Base-by-base conservation (phyloP, 2,329 filamentous ascomycete species). In the Alternaria panax region DNA sequence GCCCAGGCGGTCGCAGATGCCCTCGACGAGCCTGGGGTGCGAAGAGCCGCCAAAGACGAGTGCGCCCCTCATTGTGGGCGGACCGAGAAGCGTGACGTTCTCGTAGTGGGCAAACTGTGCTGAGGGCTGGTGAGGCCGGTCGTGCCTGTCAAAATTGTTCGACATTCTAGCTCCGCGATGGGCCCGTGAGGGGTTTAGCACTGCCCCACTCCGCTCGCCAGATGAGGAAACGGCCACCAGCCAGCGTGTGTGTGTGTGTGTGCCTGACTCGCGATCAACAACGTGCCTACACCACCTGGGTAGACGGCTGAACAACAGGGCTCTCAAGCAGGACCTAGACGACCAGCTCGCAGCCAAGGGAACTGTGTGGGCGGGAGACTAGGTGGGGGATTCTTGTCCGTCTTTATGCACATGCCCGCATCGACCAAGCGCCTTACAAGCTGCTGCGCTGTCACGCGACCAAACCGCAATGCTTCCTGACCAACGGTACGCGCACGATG, bases 31-130 rank as follows among this genome's bases (percentile, higher is more conserved):
- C 61, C 79, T 78, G 40, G 87, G 88, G 76, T 90, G 88, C 61
- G 87, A 89, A 55, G 84, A 86, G 66, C 88, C 88, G 54, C 85
- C 85, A 76, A 90, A 90, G 73, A 90, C 88, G 75, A 88, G 86
- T 62, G 88, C 86, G 70, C 87, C 85, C 68, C 88, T 84, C 88
- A 90, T 90, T 55, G 68, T 82, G 67, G 79, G 74, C 54, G 75
- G 73, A 45, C 74, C 75, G 60, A 76, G 71, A 36, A 75, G 59
- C 24, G 66, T 66, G 54, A 73, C 48, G 65, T 71, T 70, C 55
- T 74, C 68, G 63, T 68, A 69, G 62, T 71, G 67, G 57, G 68
- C 58, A 59, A 72, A 60, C 34, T 54, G 65, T 55, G 58, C 62
- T 55, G 61, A 53, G 40, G 63, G 63, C 65, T 54, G 54, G 45